phyloP scores from a whole-genome alignment of 768 basidiomycete species.

The Phaffia tasmanica region DNA sequence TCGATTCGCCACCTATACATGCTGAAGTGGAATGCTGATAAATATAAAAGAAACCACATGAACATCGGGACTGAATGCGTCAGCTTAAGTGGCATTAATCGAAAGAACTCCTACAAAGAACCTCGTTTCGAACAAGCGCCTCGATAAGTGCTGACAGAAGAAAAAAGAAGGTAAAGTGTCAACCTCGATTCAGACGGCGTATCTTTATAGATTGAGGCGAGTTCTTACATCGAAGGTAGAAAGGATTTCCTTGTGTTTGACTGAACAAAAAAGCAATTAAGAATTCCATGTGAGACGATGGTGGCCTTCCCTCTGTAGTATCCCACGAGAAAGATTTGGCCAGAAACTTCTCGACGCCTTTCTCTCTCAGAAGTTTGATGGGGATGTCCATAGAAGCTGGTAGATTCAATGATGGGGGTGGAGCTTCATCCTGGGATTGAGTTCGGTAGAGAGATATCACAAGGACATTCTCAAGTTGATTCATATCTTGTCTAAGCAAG shows the following conservation, averaged over 20 bases:
- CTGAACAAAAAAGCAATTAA: background rate
- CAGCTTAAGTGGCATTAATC: background rate
- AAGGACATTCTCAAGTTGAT: constrained; percentile 17
- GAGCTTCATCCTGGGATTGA: background rate
- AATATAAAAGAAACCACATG: background rate
- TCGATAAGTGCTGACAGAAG: no score
- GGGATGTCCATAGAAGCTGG: background rate
- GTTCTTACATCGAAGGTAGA: no score
- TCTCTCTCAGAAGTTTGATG: constrained; percentile 3
- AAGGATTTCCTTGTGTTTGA: no score
- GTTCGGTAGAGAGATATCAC: constrained; percentile 13
- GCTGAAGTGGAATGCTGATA: no score
- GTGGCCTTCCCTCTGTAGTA: no score
- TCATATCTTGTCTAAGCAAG: background rate
- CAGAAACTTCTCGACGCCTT: background rate
- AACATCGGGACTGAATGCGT: background rate
- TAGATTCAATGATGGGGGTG: background rate
- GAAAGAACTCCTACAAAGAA: background rate
- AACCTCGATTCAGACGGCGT: no score
- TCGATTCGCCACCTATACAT: no score
- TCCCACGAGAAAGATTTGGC: background rate
- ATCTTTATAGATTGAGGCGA: no score
- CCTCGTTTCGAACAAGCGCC: no score
- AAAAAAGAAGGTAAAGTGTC: no score
- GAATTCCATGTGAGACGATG: no score